Conservation (phyloP, 2,329 filamentous ascomycete genomes). For the Eutypa lata region DNA sequence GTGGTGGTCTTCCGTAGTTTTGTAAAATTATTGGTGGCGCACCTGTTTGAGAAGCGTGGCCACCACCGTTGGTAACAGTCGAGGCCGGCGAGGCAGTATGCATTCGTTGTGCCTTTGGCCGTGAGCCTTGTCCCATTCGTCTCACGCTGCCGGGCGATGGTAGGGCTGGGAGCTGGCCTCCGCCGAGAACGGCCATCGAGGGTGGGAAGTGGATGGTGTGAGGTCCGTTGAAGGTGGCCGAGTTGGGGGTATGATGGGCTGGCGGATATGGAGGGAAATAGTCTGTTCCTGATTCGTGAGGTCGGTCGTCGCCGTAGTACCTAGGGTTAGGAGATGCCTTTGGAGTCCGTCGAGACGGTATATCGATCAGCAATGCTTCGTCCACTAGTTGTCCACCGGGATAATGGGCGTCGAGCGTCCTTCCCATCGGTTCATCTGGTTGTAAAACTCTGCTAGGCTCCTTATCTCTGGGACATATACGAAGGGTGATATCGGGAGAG, state of each 20-base stretch:
- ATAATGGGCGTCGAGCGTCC: conserved; percentile 77
- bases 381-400: conserved; percentile 83
- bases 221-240: conserved; percentile 21
- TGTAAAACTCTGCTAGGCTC: conserved; percentile 67
- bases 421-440: conserved; percentile 80
- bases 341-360: conserved; percentile 72
- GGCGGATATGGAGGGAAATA: conserved; percentile 33
- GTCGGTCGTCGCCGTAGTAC: conserved; percentile 28
- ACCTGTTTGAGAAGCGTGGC: conserved; percentile 36
- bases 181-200: conserved; percentile 77
- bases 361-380: conserved; percentile 88
- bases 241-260: conserved; percentile 17
- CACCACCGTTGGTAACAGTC: conserved; percentile 51
- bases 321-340: conserved; percentile 65
- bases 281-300: conserved; percentile 31
- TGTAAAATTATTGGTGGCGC: conserved; percentile 35
- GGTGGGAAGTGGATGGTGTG: conserved; percentile 41
- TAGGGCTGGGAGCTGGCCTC: conserved; percentile 74
- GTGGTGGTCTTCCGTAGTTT: conserved; percentile 39
- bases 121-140: conserved; percentile 28
- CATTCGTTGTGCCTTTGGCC: conserved; percentile 59
- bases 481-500: conserved; percentile 80
- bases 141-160: conserved; percentile 76
- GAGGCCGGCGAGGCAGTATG: conserved; percentile 72
- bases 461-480: conserved; percentile 70